A percentile compares a stretch with the other conserved stretches of the same genome.
These are phyloP conservation scores for Suillus weaverae DNA, from an alignment of 768 basidiomycete genomes.

Conservation along the genomic window DNA sequence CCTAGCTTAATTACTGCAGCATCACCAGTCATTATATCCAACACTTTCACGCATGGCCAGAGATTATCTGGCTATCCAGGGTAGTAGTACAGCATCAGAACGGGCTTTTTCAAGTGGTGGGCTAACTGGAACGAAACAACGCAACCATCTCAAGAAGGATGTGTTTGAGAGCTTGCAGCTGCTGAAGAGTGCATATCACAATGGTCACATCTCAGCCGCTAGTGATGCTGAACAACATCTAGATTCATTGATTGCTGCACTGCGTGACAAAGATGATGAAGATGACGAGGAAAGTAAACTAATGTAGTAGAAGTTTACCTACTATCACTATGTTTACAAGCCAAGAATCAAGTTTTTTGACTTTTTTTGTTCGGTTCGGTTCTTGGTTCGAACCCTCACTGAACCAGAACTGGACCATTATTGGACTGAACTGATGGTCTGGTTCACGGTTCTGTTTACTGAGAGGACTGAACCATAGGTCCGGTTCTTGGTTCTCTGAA, in stretches of 20 bases:
- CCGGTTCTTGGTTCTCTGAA: too few species aligned
- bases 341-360: not conserved
- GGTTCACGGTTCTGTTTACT: not conserved
- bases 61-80: slow-evolving; percentile 26
- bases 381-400: not conserved
- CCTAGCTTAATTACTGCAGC: slow-evolving; percentile 5
- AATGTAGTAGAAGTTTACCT: not conserved
- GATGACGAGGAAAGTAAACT: not conserved
- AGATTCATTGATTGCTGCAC: not conserved
- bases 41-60: slow-evolving; percentile 15
- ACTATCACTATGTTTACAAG: not conserved
- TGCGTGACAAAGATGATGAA: not conserved
- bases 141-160: slow-evolving; percentile 21
- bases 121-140: slow-evolving; percentile 20
- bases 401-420: not conserved
- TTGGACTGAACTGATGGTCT: not conserved
- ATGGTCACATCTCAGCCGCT: slow-evolving; percentile 25
- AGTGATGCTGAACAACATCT: slow-evolving; percentile 12
- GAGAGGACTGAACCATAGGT: too few species aligned
- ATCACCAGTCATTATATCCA: slow-evolving; percentile 16
- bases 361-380: not conserved
- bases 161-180: slow-evolving; percentile 22
- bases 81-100: slow-evolving; percentile 27
- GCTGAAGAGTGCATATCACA: slow-evolving; percentile 30
- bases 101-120: slow-evolving; percentile 28